Percentiles rank a stretch among this genome's conserved stretches.
Conservation (phyloP, 2,329 filamentous ascomycete genomes). For the Fusarium mangiferae region DNA sequence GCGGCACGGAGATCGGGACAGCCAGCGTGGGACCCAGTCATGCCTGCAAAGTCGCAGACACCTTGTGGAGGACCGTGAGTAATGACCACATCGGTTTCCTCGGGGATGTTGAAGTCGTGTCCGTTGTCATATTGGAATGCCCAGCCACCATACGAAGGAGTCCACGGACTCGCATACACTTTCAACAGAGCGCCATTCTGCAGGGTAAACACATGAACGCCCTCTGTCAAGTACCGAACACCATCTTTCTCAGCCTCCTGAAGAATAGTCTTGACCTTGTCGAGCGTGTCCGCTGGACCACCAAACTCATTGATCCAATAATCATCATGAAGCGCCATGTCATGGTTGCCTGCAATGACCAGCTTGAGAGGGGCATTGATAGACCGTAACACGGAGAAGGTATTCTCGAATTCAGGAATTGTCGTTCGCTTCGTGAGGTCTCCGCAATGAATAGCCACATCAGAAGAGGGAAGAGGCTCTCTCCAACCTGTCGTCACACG, state of each 20-base stretch:
- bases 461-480: slow-evolving; percentile 46
- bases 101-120: slow-evolving; percentile 53
- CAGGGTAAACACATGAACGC: slow-evolving; percentile 58
- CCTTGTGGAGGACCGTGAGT: slow-evolving; percentile 66
- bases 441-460: slow-evolving; percentile 64
- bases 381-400: slow-evolving; percentile 54
- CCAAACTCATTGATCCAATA: slow-evolving; percentile 24
- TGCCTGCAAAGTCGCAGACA: slow-evolving; percentile 56
- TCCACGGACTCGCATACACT: slow-evolving; percentile 65
- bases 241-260: slow-evolving; percentile 49
- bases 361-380: slow-evolving; percentile 63
- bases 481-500: slow-evolving; percentile 44
- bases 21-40: slow-evolving; percentile 50
- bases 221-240: slow-evolving; percentile 60
- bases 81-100: slow-evolving; percentile 58
- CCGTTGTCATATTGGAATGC: slow-evolving; percentile 60
- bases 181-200: slow-evolving; percentile 60
- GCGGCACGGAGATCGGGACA: slow-evolving; percentile 58
- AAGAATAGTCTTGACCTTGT: slow-evolving; percentile 53
- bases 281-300: slow-evolving; percentile 39
- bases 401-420: slow-evolving; percentile 52
- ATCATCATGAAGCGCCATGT: slow-evolving; percentile 54
- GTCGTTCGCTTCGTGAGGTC: slow-evolving; percentile 59
- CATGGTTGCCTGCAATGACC: slow-evolving; percentile 66
- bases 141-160: slow-evolving; percentile 58